A percentile compares a stretch with the other conserved stretches of the same genome.
Evolutionary conservation across 352 stramenopile genomes (phyloP).

Genomic region (Aphanomyces stellatus): DNA sequence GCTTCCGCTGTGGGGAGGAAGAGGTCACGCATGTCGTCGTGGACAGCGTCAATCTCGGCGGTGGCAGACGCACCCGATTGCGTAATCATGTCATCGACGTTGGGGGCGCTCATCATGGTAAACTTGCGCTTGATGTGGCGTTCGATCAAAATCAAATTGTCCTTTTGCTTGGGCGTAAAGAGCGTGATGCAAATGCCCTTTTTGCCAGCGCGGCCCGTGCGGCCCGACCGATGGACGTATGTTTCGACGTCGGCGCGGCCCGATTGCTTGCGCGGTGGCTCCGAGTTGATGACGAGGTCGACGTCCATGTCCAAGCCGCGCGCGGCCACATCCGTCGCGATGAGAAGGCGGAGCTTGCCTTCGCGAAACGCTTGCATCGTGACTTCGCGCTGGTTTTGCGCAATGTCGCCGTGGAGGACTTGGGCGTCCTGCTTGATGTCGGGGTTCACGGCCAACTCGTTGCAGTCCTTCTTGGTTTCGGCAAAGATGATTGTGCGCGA

Average conservation of each 20-base stretch:
- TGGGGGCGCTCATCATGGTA: slow-evolving; percentile 71
- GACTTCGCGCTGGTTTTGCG: slow-evolving; percentile 93
- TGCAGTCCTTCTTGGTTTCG: slow-evolving; percentile 93
- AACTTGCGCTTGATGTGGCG: slow-evolving; percentile 86
- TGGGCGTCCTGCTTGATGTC: slow-evolving; percentile 82
- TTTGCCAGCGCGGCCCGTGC: slow-evolving; percentile 93
- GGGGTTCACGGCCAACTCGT: slow-evolving; percentile 85
- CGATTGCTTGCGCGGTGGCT: slow-evolving; percentile 75
- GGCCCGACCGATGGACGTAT: slow-evolving; percentile 97
- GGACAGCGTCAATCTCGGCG: slow-evolving; percentile 76
- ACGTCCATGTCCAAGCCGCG: slow-evolving; percentile 97
- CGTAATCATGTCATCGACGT: slow-evolving; percentile 80
- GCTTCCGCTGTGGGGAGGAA: slow-evolving; percentile 62
- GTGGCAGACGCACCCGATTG: slow-evolving; percentile 72
- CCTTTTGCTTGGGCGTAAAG: slow-evolving; percentile 80
- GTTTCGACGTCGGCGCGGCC: slow-evolving; percentile 91
- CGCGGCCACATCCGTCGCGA: slow-evolving; percentile 95
- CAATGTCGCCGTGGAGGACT: slow-evolving; percentile 96
- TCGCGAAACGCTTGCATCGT: slow-evolving; percentile 97
- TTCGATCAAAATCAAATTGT: slow-evolving; percentile 76
- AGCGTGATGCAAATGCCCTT: slow-evolving; percentile 97
- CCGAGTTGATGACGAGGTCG: slow-evolving; percentile 95
- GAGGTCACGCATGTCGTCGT: slow-evolving; percentile 60
- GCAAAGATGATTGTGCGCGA: slow-evolving; percentile 91
- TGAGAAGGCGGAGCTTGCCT: slow-evolving; percentile 90